phyloP scores from a whole-genome alignment of 2,329 filamentous ascomycete species.

The Myriosclerotinia scirpicola region DNA sequence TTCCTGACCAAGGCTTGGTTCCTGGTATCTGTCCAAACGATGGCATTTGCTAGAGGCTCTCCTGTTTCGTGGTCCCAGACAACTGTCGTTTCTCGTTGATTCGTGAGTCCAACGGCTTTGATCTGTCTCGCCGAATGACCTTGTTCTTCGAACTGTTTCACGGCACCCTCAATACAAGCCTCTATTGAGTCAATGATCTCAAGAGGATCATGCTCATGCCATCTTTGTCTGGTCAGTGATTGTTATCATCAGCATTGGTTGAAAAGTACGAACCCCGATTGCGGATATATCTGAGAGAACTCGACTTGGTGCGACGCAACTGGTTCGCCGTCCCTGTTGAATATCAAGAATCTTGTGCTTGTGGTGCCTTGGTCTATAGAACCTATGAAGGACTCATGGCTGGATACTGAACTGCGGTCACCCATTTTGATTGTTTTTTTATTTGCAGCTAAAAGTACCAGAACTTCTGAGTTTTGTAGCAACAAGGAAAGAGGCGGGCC shows the following conservation, averaged over 20 bases:
- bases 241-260: background rate
- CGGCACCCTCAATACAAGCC: slow-evolving; percentile 75
- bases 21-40: slow-evolving; percentile 88
- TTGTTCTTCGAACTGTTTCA: slow-evolving; percentile 66
- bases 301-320: slow-evolving; percentile 74
- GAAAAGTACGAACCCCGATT: slow-evolving; percentile 62
- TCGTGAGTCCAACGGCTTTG: slow-evolving; percentile 75
- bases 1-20: slow-evolving; percentile 72
- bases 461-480: slow-evolving; percentile 15
- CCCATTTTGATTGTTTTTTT: slow-evolving; percentile 23
- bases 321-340: slow-evolving; percentile 67
- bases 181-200: slow-evolving; percentile 75
- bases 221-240: slow-evolving; percentile 52
- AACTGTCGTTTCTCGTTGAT: slow-evolving; percentile 83
- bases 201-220: slow-evolving; percentile 85
- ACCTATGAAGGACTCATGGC: slow-evolving; percentile 57
- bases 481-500: background rate
- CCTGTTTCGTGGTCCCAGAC: slow-evolving; percentile 83
- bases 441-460: background rate
- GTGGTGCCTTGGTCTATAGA: slow-evolving; percentile 81
- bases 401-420: slow-evolving; percentile 14
- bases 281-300: slow-evolving; percentile 71
- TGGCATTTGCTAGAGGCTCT: slow-evolving; percentile 77
- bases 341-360: slow-evolving; percentile 75
- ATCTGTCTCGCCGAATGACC: slow-evolving; percentile 70